Conservation (phyloP, 2,329 filamentous ascomycete species). For the Aschersonia sp. region DNA sequence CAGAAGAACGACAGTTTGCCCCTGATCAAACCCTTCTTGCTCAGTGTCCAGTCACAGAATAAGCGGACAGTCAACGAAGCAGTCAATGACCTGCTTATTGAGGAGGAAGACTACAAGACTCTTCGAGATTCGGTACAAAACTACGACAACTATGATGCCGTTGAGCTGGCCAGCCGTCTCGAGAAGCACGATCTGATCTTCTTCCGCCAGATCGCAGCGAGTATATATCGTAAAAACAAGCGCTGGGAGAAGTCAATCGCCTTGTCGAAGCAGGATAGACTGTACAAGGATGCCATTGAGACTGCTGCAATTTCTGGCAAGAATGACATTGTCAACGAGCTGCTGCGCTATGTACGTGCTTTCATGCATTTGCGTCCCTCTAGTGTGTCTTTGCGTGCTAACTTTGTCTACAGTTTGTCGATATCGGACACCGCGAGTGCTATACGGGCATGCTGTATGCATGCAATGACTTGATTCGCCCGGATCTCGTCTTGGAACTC, state of each 20-base stretch:
- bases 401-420: conserved; percentile 61
- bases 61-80: conserved; percentile 97
- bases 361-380: no score
- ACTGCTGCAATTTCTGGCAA: conserved; percentile 88
- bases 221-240: conserved; percentile 99
- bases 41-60: conserved; percentile 93
- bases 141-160: conserved; percentile 97
- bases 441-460: conserved; percentile 99
- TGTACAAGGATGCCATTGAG: conserved; percentile 99
- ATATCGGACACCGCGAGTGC: conserved; percentile 97
- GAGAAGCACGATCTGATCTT: conserved; percentile 98
- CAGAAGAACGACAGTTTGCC: conserved; percentile 97
- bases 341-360: conserved; percentile 83
- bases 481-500: conserved; percentile 85
- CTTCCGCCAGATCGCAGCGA: conserved; percentile 97
- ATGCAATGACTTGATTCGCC: conserved; percentile 91
- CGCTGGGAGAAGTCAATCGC: conserved; percentile 98
- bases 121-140: conserved; percentile 94
- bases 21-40: conserved; percentile 94
- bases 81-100: conserved; percentile 93
- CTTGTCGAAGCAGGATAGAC: conserved; percentile 95
- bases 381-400: no score
- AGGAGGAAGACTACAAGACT: conserved; percentile 99
- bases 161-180: conserved; percentile 77
- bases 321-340: conserved; percentile 82